These are phyloP conservation scores for Sanghuangporus sanghuang DNA, from an alignment of 1,284 basidiomycete species.

Conservation along the genomic window DNA sequence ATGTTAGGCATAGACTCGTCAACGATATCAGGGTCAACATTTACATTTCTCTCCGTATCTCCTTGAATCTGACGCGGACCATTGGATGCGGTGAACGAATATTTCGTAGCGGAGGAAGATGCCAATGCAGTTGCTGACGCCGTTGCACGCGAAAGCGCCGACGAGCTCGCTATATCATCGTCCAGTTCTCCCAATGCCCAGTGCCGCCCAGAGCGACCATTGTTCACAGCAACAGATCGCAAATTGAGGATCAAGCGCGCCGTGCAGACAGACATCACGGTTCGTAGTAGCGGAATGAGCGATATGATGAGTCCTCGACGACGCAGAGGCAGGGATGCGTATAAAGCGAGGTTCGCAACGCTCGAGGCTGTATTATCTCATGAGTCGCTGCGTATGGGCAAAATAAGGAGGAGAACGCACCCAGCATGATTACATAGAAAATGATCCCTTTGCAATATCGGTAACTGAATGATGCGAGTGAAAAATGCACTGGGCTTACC, in stretches of 20 bases:
- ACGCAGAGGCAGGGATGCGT: neutral
- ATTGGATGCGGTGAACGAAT: neutral
- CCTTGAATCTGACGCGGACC: neutral
- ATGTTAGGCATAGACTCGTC: neutral
- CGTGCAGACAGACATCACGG: constrained; percentile 13
- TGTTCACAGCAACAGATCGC: neutral
- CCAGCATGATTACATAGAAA: constrained; percentile 11
- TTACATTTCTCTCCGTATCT: neutral
- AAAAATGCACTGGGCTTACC: neutral
- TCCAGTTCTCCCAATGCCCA: constrained; percentile 1
- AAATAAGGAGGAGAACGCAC: neutral
- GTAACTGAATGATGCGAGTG: neutral
- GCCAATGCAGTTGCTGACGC: neutral
- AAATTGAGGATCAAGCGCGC: constrained; percentile 15
- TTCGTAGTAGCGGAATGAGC: constrained; percentile 3
- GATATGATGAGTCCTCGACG: constrained; percentile 5
- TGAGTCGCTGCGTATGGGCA: neutral
- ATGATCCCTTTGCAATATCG: neutral
- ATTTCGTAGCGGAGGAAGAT: neutral
- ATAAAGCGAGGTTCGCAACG: constrained; percentile 11
- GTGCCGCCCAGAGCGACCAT: neutral
- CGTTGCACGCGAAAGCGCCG: neutral
- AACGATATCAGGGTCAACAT: neutral
- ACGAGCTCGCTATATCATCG: neutral
- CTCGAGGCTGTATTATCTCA: neutral